Evolutionary conservation across 2,329 filamentous ascomycete genomes (phyloP), one percentile per base, ranked within the genome.

Genomic region (Claviceps digitariae): DNA sequence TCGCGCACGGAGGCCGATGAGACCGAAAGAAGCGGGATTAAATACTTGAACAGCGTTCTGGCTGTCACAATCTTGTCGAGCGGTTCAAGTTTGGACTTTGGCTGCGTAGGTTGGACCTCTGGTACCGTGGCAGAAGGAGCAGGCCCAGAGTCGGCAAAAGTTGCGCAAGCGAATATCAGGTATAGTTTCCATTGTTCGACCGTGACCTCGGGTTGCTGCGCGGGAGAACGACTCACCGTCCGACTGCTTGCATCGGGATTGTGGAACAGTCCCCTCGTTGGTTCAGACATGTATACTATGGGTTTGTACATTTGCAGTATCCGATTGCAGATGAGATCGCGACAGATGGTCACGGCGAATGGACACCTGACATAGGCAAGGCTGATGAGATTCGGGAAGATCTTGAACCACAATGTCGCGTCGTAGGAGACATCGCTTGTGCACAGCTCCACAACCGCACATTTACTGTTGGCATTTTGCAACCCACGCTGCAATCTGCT

Each of bases 111-210:
- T 58, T 94, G 86, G 2, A 73, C 73, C 31, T 83, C 74, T 53
- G 82, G 79, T 3, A 67, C 58, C 1, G 65, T 58, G 20, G 53
- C 63, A 38, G 59, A 55, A 15, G 62, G 64, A 23, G 76, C 75
- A 53, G 74, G 81, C 10, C 89, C 89, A 10, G 88, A 80, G 59
- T 93, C 93, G 40, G 87, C 90, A 54, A 98, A 75, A 0, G 93
- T 97, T 10, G 91, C 95, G 69, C 94, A 98, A 10, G 91, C 93
- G 71, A 98, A 96, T 53, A 96, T 90, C 27, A 98, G 76, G 66
- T 97, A 97, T 2, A 97, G 74, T 68, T 96, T 97, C 91, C 91
- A 98, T 66, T 98, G 93, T 67, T 97, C 94, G 55, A 98, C 82
- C 54, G 96, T 76, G 23, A 95, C 82, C 61, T 95, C 90, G 0